Percentiles rank a stretch among this genome's conserved stretches.
Conservation (phyloP, 768 basidiomycete genomes). For the Botryobasidium botryosum region DNA sequence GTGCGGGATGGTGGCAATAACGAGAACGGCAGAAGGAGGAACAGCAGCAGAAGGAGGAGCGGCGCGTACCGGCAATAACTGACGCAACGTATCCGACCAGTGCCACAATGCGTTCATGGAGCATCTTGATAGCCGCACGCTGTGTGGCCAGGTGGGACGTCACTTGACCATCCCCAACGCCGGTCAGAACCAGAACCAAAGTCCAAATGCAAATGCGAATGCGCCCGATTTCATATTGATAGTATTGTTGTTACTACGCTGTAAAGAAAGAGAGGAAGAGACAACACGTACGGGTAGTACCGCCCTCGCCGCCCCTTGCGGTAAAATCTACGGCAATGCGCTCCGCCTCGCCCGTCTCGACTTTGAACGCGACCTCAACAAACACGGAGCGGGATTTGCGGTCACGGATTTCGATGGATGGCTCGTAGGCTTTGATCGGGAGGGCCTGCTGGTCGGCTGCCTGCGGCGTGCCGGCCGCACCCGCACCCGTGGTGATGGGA, state of each 20-base stretch:
- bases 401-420: slow-evolving; percentile 70
- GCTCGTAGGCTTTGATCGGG: slow-evolving; percentile 88
- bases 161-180: slow-evolving; percentile 31
- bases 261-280: neutral
- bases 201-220: slow-evolving; percentile 1
- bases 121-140: slow-evolving; percentile 90
- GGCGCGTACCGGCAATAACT: slow-evolving; percentile 48
- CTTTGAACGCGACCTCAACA: slow-evolving; percentile 68
- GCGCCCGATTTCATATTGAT: neutral
- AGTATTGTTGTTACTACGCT: slow-evolving; percentile 1
- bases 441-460: slow-evolving; percentile 35
- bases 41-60: no score
- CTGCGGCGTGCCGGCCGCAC: neutral
- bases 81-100: slow-evolving; percentile 75
- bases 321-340: slow-evolving; percentile 97
- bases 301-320: slow-evolving; percentile 67
- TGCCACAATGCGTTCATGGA: slow-evolving; percentile 75
- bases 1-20: no score
- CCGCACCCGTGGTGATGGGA: slow-evolving; percentile 25
- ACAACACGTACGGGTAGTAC: slow-evolving; percentile 49
- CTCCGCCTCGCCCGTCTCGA: slow-evolving; percentile 97
- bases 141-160: slow-evolving; percentile 83
- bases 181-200: neutral
- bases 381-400: slow-evolving; percentile 62
- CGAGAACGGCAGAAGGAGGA: no score